phyloP scores from a whole-genome alignment of 331 rosid species.

The Arachis monticola region DNA sequence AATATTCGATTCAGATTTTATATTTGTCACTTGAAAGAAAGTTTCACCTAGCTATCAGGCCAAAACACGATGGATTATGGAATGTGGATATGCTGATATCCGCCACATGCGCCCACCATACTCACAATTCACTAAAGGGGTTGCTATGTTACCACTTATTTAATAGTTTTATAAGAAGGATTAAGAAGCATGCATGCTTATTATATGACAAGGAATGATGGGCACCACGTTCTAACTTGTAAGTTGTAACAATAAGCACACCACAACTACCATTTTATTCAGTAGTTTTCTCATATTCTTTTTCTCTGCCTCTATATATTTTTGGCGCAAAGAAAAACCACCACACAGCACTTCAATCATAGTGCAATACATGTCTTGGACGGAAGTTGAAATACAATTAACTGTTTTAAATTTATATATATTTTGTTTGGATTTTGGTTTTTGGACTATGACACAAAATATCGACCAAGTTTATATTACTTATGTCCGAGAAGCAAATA shows the following conservation, averaged over 20 bases:
- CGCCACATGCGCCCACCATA: not conserved
- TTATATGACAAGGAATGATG: slow-evolving; percentile 1
- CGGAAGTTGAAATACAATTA: not conserved
- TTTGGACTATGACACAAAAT: too few species aligned
- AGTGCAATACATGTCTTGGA: not conserved
- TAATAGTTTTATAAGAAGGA: not conserved
- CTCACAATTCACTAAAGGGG: not conserved
- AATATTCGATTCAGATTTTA: too few species aligned
- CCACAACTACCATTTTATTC: not conserved
- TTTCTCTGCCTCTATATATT: not conserved
- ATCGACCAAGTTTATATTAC: too few species aligned
- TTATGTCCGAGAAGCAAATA: too few species aligned
- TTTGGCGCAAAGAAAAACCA: not conserved
- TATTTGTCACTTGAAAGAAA: too few species aligned
- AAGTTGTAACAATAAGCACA: slow-evolving; percentile 1
- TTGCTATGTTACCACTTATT: too few species aligned
- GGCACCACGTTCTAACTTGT: slow-evolving; percentile 5
- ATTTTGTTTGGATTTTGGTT: too few species aligned
- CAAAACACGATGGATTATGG: too few species aligned
- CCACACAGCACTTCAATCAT: not conserved
- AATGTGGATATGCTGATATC: not conserved
- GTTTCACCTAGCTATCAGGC: too few species aligned
- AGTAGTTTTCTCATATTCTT: not conserved
- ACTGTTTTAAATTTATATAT: not conserved
- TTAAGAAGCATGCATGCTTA: too few species aligned